Base-by-base conservation (phyloP, 2,329 filamentous ascomycete genomes). In the Polychaeton citri region DNA sequence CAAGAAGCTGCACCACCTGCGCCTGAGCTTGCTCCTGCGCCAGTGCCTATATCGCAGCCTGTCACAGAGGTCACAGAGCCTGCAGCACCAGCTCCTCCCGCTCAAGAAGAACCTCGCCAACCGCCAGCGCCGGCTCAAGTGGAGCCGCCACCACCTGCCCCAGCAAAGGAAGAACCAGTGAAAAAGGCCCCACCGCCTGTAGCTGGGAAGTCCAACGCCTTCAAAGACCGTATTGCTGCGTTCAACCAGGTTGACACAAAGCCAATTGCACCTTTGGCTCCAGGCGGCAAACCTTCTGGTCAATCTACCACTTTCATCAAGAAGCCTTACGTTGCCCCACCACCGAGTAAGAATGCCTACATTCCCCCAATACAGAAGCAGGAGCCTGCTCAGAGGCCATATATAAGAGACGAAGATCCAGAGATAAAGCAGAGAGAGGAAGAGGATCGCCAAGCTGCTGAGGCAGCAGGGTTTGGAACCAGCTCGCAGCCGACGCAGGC, bases 241-340 rank as follows among this genome's bases (percentile, higher is more conserved):
- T 98, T 98, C 65, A 98, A 98, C 61, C 90, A 88, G 57, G 68
- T 83, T 31, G 75, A 82, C 24, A 85, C 86, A 5, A 76, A 86
- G 2, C 90, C 90, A 6, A 68, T 90, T 41, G 74, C 85, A n/a
- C 90, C 90, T 1, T 88, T 92, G 63, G 93, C 93, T 55, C 84
- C 86, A 15, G 69, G 71, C 40, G 75, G 75, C 2, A 61, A 69
- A 38, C 56, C 63, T 8, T 10, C 24, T 28, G 64, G 70, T 19
- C 69, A 73, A 39, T 65, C 71, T 33, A 69, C 71, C 43, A 70
- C 70, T 36, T 96, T 96, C 53, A 78, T 98, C 60, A 95, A 88
- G 69, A 96, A 96, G 61, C 86, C 88, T 0, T 98, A 95, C 51
- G 87, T 98, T 38, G 84, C 90, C 3, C 86, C 90, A 35, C 90